phyloP scores from a whole-genome alignment of 225 moss, liverwort and hornwort species.

The Ulota crispa region DNA sequence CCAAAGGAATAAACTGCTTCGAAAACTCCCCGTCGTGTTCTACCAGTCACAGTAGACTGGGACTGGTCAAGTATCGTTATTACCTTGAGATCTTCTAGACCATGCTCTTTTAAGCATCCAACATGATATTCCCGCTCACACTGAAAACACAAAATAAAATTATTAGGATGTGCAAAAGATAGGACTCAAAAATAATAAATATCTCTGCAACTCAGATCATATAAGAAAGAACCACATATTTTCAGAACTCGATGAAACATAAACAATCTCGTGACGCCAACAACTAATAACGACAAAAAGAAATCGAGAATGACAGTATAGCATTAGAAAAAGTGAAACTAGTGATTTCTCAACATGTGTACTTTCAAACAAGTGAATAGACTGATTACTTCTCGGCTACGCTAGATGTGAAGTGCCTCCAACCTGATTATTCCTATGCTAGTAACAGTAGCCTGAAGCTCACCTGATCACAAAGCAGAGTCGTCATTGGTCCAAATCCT shows the following conservation, averaged over 20 bases:
- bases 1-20: background rate
- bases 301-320: background rate
- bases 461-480: constrained; percentile 97
- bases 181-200: background rate
- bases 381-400: constrained; percentile 12
- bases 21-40: background rate
- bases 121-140: constrained; percentile 98
- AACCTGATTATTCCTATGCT: background rate
- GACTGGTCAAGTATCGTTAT: constrained; percentile 9
- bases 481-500: constrained; percentile 94
- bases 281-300: background rate
- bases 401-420: background rate
- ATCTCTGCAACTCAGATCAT: background rate
- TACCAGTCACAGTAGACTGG: background rate
- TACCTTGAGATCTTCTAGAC: constrained; percentile 87
- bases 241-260: background rate
- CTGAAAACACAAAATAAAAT: constrained; percentile 42
- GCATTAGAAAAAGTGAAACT: background rate
- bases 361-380: background rate
- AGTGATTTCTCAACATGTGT: background rate
- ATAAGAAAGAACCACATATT: background rate
- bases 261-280: background rate
- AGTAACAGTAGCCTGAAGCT: constrained; percentile 12
- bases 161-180: constrained; percentile 1
- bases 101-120: constrained; percentile 92